Evolutionary conservation across 2,329 filamentous ascomycete species (phyloP).

Genomic region (Neopestalotiopsis rosae): DNA sequence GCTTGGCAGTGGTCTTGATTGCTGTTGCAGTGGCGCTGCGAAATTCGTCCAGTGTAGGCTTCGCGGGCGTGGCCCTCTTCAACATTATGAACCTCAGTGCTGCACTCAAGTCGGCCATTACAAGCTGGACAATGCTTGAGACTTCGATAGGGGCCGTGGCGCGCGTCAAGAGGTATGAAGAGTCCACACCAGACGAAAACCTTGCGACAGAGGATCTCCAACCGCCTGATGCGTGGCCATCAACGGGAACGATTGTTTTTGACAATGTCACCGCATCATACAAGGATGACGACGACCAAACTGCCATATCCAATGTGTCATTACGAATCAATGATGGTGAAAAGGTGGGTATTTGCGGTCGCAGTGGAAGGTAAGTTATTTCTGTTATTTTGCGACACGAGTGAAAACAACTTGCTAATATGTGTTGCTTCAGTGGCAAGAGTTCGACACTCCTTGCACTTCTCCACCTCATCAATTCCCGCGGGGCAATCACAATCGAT

Average conservation of each 20-base stretch:
- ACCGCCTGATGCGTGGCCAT: slow-evolving; percentile 10
- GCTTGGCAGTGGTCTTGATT: slow-evolving; percentile 34
- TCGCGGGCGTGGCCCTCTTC: slow-evolving; percentile 42
- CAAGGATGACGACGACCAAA: slow-evolving; percentile 1
- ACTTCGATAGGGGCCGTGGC: slow-evolving; percentile 17
- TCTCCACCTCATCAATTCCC: slow-evolving; percentile 44
- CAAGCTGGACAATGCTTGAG: slow-evolving; percentile 20
- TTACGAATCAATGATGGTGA: slow-evolving; percentile 37
- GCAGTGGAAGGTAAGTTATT: slow-evolving; percentile 34
- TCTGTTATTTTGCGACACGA: not conserved
- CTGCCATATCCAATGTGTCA: slow-evolving; percentile 14
- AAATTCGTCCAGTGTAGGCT: slow-evolving; percentile 30
- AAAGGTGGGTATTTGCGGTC: slow-evolving; percentile 43
- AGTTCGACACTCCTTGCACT: slow-evolving; percentile 47
- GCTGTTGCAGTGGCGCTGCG: slow-evolving; percentile 31
- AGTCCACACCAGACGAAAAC: slow-evolving; percentile 14
- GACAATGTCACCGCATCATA: slow-evolving; percentile 8
- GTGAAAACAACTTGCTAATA: not conserved
- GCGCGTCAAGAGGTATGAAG: slow-evolving; percentile 12
- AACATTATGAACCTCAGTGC: slow-evolving; percentile 40
- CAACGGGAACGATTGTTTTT: not conserved
- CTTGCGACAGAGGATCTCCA: slow-evolving; percentile 1
- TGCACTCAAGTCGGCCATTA: slow-evolving; percentile 38
- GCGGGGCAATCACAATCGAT: slow-evolving; percentile 46
- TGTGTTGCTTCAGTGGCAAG: slow-evolving; percentile 43